phyloP scores from a whole-genome alignment of 768 basidiomycete species.

The Favolaschia claudopus region DNA sequence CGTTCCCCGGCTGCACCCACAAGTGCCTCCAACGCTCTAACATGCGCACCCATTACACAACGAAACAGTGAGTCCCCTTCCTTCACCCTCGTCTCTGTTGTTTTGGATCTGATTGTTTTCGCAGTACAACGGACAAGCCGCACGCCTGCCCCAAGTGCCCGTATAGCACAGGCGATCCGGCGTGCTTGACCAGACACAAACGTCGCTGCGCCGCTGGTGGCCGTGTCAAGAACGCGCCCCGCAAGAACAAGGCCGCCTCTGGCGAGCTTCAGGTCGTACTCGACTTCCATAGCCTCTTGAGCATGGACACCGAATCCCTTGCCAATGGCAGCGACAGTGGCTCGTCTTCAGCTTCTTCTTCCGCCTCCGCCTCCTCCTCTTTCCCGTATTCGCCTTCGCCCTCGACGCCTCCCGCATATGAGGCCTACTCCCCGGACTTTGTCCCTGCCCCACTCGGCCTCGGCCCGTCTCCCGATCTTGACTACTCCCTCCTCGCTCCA shows the following conservation, averaged over 20 bases:
- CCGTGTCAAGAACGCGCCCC: not conserved
- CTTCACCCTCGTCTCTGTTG: not conserved
- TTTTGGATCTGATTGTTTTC: too few relatives aligned
- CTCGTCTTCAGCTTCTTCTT: not conserved
- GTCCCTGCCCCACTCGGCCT: too few relatives aligned
- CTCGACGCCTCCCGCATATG: too few relatives aligned
- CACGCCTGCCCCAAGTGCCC: slow-evolving; percentile 1
- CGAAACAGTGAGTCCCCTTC: not conserved
- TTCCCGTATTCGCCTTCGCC: not conserved
- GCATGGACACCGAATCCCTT: not conserved
- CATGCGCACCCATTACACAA: not conserved
- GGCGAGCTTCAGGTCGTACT: too few relatives aligned
- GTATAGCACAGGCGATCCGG: slow-evolving; percentile 5
- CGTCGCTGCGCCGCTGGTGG: not conserved
- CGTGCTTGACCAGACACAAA: slow-evolving; percentile 8
- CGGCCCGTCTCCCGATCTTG: too few relatives aligned
- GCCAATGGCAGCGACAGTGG: too few relatives aligned
- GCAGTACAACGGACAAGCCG: slow-evolving; percentile 5
- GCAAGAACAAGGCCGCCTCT: not conserved
- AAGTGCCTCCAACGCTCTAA: slow-evolving; percentile 16
- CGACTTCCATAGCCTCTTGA: not conserved
- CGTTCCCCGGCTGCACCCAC: not conserved
- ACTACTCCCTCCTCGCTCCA: too few relatives aligned
- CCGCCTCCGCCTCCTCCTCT: not conserved
- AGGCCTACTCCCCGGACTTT: too few relatives aligned